A percentile compares a stretch with the other conserved stretches of the same genome.
phyloP scores from a whole-genome alignment of 2,329 filamentous ascomycete genomes.

The Sclerotinia minor region DNA sequence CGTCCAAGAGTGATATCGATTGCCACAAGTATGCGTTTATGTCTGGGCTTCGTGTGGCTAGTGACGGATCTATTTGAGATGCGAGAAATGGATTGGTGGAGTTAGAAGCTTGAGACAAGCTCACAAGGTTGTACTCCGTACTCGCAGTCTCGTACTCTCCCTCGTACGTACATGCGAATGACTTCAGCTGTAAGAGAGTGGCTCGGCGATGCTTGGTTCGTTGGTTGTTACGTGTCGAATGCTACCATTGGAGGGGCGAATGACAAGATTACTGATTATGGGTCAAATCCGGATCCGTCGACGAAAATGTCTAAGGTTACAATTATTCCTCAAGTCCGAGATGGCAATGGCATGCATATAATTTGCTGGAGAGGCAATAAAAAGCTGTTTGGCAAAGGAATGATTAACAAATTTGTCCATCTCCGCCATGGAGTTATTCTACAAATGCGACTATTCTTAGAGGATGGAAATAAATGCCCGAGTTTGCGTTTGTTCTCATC shows the following conservation, averaged over 20 bases:
- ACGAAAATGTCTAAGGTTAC: neutral
- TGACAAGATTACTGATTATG: neutral
- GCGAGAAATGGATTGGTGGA: neutral
- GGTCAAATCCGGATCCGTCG: neutral
- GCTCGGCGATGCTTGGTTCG: constrained; percentile 6
- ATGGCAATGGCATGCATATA: too few relatives aligned
- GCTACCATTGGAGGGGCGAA: neutral
- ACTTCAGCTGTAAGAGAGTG: constrained; percentile 9
- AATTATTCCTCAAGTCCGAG: too few relatives aligned
- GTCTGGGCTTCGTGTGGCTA: constrained; percentile 2
- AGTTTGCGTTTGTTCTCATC: neutral
- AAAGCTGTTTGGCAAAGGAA: neutral
- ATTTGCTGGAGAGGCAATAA: too few relatives aligned
- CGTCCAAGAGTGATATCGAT: neutral
- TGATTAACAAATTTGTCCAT: neutral
- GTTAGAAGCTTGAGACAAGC: too few relatives aligned
- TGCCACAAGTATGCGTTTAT: constrained; percentile 1
- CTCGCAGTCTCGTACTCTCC: too few relatives aligned
- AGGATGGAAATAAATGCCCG: neutral
- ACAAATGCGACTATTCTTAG: neutral
- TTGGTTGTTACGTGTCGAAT: constrained; percentile 17
- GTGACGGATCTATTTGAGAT: neutral
- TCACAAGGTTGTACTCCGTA: neutral
- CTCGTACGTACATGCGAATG: too few relatives aligned
- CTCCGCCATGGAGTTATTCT: neutral